These are phyloP conservation scores for Pythium utonaiense DNA, from an alignment of 352 stramenopile species.

Conservation along the genomic window DNA sequence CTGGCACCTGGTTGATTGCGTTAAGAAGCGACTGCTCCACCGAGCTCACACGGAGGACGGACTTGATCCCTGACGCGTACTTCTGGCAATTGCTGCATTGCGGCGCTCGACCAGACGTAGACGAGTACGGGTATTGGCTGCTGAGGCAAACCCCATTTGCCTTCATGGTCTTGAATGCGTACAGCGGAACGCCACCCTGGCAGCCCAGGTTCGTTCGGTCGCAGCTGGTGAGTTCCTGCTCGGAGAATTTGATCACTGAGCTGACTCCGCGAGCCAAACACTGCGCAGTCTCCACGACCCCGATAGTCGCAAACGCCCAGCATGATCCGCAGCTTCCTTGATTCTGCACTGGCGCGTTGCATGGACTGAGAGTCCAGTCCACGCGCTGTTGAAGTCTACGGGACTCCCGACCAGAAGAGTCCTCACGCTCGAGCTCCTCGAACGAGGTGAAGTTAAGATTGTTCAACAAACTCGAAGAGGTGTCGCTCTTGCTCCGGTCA, in stretches of 20 bases:
- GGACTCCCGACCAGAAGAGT: not conserved
- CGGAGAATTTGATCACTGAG: conserved; percentile 15
- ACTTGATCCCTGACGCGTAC: not conserved
- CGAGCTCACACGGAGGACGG: not conserved
- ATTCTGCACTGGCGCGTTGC: conserved; percentile 26
- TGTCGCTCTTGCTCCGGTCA: not conserved
- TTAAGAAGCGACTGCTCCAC: conserved; percentile 8
- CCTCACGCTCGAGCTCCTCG: not conserved
- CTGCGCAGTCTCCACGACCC: conserved; percentile 16
- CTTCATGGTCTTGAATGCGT: conserved; percentile 21
- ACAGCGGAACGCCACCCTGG: conserved; percentile 21
- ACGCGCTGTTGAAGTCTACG: conserved; percentile 1
- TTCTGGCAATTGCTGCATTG: conserved; percentile 9
- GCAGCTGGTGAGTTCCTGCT: conserved; percentile 30
- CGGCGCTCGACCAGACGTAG: not conserved
- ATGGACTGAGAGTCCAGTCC: conserved; percentile 18
- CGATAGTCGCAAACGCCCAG: conserved; percentile 35
- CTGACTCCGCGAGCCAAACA: conserved; percentile 14
- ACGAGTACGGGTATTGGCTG: conserved; percentile 10
- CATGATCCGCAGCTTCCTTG: conserved; percentile 35
- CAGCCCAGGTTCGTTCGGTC: conserved; percentile 22
- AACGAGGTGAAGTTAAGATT: not conserved
- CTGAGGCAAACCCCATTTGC: conserved; percentile 11
- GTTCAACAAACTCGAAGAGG: not conserved
- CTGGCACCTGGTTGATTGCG: conserved; percentile 16